These are phyloP conservation scores for Amaranthus tricolor DNA, from an alignment of 179 eudicot genomes.

Conservation along the genomic window DNA sequence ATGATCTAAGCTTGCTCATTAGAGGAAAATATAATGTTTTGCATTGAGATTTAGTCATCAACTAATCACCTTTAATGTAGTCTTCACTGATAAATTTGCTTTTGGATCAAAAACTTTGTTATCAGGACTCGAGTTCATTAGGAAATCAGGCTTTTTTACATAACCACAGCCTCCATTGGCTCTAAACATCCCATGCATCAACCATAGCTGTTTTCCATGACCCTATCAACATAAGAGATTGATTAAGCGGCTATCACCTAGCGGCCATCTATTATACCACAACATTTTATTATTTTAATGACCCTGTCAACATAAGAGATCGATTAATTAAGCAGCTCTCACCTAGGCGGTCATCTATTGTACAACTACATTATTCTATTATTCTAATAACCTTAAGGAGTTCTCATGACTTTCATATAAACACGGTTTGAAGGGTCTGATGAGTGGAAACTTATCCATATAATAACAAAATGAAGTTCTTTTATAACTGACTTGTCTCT, in stretches of 20 bases:
- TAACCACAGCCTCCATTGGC: conserved; percentile 87
- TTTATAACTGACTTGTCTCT: too few relatives aligned
- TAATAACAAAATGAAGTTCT: too few relatives aligned
- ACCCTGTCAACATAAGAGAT: too few relatives aligned
- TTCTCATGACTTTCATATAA: too few relatives aligned
- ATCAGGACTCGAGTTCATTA: conserved; percentile 36
- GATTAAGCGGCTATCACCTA: background rate
- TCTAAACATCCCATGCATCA: conserved; percentile 89
- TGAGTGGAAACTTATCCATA: too few relatives aligned
- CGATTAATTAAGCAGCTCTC: too few relatives aligned
- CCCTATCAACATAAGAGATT: conserved; percentile 46
- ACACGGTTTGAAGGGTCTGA: too few relatives aligned
- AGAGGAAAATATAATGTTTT: background rate
- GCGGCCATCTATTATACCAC: too few relatives aligned
- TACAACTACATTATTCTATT: too few relatives aligned
- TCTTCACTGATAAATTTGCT: conserved; percentile 47
- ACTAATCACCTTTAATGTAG: conserved; percentile 56
- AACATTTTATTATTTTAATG: too few relatives aligned
- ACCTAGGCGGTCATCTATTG: too few relatives aligned
- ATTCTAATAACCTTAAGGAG: too few relatives aligned
- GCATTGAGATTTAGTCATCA: conserved; percentile 32
- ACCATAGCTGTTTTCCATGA: conserved; percentile 76
- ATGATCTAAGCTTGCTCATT: background rate
- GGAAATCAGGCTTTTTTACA: conserved; percentile 71
- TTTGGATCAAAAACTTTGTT: conserved; percentile 62